These are phyloP conservation scores for Phytophthora sansomeana DNA, from an alignment of 352 stramenopile species.

Conservation along the genomic window DNA sequence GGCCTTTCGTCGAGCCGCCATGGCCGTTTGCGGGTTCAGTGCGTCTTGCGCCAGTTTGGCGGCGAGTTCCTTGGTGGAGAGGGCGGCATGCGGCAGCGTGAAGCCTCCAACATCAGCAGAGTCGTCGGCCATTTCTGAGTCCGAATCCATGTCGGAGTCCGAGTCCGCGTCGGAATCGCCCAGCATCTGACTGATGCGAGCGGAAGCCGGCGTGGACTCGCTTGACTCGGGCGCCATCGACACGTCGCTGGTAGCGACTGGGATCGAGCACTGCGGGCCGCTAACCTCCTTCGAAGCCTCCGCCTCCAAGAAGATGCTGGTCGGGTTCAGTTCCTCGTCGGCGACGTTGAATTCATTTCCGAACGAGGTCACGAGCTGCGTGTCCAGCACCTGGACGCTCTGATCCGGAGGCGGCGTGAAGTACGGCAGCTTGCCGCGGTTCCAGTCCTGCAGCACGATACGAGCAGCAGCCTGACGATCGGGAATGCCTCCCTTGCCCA, in stretches of 20 bases:
- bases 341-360: slow-evolving; percentile 71
- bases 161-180: slow-evolving; percentile 65
- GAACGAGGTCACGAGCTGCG: slow-evolving; percentile 68
- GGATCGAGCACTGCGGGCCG: slow-evolving; percentile 60
- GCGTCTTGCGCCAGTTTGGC: slow-evolving; percentile 65
- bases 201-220: slow-evolving; percentile 27
- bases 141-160: slow-evolving; percentile 61
- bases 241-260: slow-evolving; percentile 34
- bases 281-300: slow-evolving; percentile 19
- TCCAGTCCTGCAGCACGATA: slow-evolving; percentile 93
- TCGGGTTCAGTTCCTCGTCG: slow-evolving; percentile 74
- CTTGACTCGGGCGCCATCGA: slow-evolving; percentile 26
- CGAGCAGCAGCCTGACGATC: slow-evolving; percentile 94
- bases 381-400: slow-evolving; percentile 72
- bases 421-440: slow-evolving; percentile 91
- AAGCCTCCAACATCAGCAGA: slow-evolving; percentile 10
- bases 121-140: slow-evolving; percentile 58
- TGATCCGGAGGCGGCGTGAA: slow-evolving; percentile 84
- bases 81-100: slow-evolving; percentile 16
- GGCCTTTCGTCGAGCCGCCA: slow-evolving; percentile 64
- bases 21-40: slow-evolving; percentile 65
- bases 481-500: slow-evolving; percentile 95
- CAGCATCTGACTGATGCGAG: slow-evolving; percentile 50
- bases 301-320: slow-evolving; percentile 67
- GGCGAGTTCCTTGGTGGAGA: slow-evolving; percentile 54